Conservation (phyloP, 1,284 basidiomycete species). For the Sporisorium exsertum region DNA sequence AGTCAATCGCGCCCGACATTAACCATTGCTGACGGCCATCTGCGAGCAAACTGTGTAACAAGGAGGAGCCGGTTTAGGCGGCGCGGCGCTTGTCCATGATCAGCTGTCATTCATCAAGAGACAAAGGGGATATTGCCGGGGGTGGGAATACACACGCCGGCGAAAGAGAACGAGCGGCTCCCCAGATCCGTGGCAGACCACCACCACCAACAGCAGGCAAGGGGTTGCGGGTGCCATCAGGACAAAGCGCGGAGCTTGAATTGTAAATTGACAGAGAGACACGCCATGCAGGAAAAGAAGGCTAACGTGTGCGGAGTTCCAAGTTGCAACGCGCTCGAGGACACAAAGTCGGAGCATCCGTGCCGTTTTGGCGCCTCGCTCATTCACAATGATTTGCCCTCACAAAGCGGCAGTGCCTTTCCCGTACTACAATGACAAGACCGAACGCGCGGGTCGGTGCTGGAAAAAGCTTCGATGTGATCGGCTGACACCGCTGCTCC, state of each 20-base stretch:
- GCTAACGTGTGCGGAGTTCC: slow-evolving; percentile 21
- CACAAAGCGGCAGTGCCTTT: too few species aligned
- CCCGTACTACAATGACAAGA: too few species aligned
- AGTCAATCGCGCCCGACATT: too few species aligned
- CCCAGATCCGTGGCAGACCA: neutral
- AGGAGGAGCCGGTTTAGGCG: too few species aligned
- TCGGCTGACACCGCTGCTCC: too few species aligned
- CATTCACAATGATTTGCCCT: too few species aligned
- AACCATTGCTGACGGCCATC: too few species aligned
- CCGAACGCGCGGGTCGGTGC: neutral
- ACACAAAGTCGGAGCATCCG: slow-evolving; percentile 9
- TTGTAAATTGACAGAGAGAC: neutral
- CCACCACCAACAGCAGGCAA: slow-evolving; percentile 6
- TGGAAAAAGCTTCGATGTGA: neutral
- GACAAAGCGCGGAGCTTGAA: slow-evolving; percentile 2
- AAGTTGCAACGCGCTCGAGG: neutral
- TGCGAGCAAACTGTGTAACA: too few species aligned
- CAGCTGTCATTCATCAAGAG: too few species aligned
- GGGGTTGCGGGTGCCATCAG: neutral
- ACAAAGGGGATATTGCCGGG: neutral
- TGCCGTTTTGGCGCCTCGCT: too few species aligned
- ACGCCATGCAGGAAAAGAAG: slow-evolving; percentile 22
- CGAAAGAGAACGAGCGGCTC: neutral
- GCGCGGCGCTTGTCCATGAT: too few species aligned
- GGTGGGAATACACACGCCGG: neutral